Percentiles rank a stretch among this genome's conserved stretches.
These are phyloP conservation scores for Pelargonium cotyledonis DNA, from an alignment of 441 rosid species.

Conservation along the genomic window DNA sequence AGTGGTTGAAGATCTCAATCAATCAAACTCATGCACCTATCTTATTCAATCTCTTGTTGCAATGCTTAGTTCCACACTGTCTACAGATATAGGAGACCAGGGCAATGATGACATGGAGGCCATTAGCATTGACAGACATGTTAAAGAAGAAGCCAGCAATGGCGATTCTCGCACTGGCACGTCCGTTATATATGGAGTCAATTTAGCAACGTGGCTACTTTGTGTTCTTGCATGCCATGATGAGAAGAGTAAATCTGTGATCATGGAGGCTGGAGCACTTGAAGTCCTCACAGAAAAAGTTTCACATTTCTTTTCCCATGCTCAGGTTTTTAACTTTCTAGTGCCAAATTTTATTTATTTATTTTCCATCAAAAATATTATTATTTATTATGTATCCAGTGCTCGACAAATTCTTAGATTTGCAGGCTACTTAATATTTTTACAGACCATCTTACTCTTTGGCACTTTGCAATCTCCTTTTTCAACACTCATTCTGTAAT, in stretches of 20 bases:
- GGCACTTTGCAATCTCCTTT: neutral
- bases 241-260: constrained; percentile 65
- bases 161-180: constrained; percentile 44
- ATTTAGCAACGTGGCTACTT: constrained; percentile 86
- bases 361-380: neutral
- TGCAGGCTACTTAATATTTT: neutral
- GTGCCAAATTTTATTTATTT: neutral
- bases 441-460: neutral
- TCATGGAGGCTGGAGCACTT: constrained; percentile 93
- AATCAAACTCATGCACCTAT: constrained; percentile 50
- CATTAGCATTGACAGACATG: constrained; percentile 58
- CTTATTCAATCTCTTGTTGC: constrained; percentile 79
- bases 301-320: constrained; percentile 49
- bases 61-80: constrained; percentile 52
- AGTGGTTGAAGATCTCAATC: constrained; percentile 82
- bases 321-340: constrained; percentile 53
- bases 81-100: constrained; percentile 40
- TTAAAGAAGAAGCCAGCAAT: constrained; percentile 49
- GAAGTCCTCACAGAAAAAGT: constrained; percentile 83
- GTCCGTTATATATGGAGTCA: constrained; percentile 58
- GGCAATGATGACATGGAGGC: constrained; percentile 41
- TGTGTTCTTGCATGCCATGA: constrained; percentile 94
- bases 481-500: neutral
- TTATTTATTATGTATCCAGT: constrained; percentile 5
- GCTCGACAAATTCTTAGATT: constrained; percentile 2